These are phyloP conservation scores for Irpex rosettiformis DNA, from an alignment of 1,284 basidiomycete genomes.

Conservation along the genomic window DNA sequence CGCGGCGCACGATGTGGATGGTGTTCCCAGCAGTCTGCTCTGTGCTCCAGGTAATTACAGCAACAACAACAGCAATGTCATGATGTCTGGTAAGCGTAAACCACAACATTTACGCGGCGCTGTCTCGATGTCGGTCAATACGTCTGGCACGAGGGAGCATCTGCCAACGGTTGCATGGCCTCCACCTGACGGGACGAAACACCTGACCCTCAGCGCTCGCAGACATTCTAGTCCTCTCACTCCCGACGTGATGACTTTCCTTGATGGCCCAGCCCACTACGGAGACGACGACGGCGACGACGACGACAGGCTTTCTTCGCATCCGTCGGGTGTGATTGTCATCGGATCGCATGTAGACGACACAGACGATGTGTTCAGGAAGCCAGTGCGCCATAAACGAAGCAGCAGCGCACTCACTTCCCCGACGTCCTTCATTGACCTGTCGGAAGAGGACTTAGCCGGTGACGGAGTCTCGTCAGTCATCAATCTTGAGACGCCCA, in stretches of 20 bases:
- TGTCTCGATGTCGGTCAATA: slow-evolving; percentile 38
- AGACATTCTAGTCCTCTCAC: slow-evolving; percentile 51
- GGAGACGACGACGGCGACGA: slow-evolving; percentile 5
- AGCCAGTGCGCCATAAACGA: neutral
- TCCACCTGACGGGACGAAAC: slow-evolving; percentile 30
- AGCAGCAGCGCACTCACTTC: slow-evolving; percentile 22
- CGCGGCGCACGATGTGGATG: slow-evolving; percentile 4
- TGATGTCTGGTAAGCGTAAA: slow-evolving; percentile 21
- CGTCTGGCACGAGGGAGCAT: neutral
- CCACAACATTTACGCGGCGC: slow-evolving; percentile 35
- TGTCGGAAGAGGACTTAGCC: slow-evolving; percentile 55
- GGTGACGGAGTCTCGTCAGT: slow-evolving; percentile 24
- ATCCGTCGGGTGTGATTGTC: slow-evolving; percentile 21
- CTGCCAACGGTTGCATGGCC: slow-evolving; percentile 24
- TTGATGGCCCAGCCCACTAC: slow-evolving; percentile 9
- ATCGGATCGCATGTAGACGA: slow-evolving; percentile 20
- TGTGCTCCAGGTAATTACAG: slow-evolving; percentile 15
- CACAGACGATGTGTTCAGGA: slow-evolving; percentile 6
- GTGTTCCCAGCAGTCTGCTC: slow-evolving; percentile 15
- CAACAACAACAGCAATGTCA: slow-evolving; percentile 20
- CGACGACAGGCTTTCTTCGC: no score
- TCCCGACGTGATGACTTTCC: slow-evolving; percentile 33
- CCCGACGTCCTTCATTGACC: slow-evolving; percentile 61
- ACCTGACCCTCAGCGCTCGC: slow-evolving; percentile 33
- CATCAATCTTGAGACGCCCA: slow-evolving; percentile 28